Conservation (phyloP, 2,329 filamentous ascomycete species). For the Colletotrichum echinochloae region DNA sequence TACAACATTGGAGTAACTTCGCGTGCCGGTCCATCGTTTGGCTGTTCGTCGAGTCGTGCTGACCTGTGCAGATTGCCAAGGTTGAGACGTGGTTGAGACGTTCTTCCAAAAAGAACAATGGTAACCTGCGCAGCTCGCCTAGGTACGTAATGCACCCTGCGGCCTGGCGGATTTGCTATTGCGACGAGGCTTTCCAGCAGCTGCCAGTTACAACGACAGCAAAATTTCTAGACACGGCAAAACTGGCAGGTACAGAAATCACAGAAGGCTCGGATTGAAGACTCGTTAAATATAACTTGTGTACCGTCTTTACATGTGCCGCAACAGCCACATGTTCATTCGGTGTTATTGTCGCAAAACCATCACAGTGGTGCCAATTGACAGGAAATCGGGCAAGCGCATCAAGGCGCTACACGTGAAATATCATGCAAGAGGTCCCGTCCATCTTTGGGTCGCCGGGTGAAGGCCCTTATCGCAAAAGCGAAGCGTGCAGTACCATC, state of each 20-base stretch:
- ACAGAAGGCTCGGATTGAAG: not conserved
- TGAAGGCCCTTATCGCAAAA: not conserved
- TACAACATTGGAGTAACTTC: conserved; percentile 25
- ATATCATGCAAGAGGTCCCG: too few species aligned
- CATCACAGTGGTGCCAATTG: too few species aligned
- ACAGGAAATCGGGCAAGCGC: not conserved
- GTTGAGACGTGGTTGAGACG: too few species aligned
- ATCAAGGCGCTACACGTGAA: not conserved
- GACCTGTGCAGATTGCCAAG: conserved; percentile 9
- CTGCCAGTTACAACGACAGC: not conserved
- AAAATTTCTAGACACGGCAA: not conserved
- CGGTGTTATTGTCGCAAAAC: not conserved
- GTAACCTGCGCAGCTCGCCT: too few species aligned
- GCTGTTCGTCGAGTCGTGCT: not conserved
- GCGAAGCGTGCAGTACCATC: not conserved
- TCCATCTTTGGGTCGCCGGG: not conserved
- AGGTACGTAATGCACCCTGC: not conserved
- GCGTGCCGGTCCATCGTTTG: not conserved
- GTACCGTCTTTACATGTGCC: not conserved
- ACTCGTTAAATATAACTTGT: not conserved
- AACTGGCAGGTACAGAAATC: not conserved
- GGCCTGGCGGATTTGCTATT: not conserved
- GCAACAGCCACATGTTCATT: not conserved
- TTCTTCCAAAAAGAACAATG: not conserved
- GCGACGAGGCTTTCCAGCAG: not conserved